These are phyloP conservation scores for Mycena kentingensis DNA, from an alignment of 768 basidiomycete species.

Conservation along the genomic window DNA sequence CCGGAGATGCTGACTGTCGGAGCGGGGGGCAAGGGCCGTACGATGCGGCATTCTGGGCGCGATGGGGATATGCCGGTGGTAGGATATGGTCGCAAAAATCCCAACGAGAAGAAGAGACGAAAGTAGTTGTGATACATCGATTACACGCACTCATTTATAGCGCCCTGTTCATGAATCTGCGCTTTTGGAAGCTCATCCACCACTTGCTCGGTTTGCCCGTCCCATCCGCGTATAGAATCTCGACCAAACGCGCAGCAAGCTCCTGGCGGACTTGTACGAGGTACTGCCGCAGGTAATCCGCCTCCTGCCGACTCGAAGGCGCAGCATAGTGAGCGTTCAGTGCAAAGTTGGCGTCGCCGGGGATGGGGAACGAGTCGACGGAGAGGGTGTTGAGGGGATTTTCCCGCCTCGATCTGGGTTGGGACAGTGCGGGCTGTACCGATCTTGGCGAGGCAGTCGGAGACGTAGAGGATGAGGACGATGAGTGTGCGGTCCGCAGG, in stretches of 20 bases:
- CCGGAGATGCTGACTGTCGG: conserved; percentile 75
- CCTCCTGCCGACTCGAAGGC: conserved; percentile 74
- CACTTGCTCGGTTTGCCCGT: conserved; percentile 97
- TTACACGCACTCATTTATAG: conserved; percentile 45
- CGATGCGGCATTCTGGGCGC: conserved; percentile 48
- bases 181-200: conserved; percentile 99
- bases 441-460: conserved; percentile 93
- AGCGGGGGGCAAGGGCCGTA: conserved; percentile 71
- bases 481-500: conserved; percentile 95
- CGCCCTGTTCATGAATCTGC: conserved; percentile 93
- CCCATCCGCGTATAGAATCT: conserved; percentile 89
- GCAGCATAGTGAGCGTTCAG: conserved; percentile 89
- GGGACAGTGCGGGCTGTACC: conserved; percentile 69
- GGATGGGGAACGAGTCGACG: conserved; percentile 90
- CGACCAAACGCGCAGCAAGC: conserved; percentile 80
- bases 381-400: conserved; percentile 88
- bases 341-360: conserved; percentile 94
- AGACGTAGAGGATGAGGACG: conserved; percentile 95
- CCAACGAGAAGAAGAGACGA: conserved; percentile 74
- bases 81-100: conserved; percentile 87
- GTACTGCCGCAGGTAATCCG: conserved; percentile 89
- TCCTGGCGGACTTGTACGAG: conserved; percentile 93
- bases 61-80: conserved; percentile 78
- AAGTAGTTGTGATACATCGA: conserved; percentile 44
- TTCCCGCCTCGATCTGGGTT: conserved; percentile 82